Percentiles rank a stretch among this genome's conserved stretches.
Evolutionary conservation across 169 alveolate genomes (phyloP).

Genomic region (Plasmodium coatneyi): DNA sequence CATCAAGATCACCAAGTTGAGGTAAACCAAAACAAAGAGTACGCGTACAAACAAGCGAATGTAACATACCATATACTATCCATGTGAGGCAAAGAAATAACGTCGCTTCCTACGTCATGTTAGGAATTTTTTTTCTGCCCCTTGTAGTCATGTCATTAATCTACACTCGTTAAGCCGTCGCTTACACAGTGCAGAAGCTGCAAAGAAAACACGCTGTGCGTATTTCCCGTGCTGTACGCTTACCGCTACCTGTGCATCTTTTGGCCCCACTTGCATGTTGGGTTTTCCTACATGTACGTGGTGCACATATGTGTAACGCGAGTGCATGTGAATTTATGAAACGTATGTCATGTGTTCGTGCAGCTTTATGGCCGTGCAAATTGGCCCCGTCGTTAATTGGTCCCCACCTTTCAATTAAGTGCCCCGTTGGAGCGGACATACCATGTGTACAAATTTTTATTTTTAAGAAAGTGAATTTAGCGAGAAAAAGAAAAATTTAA

Average conservation of each 20-base stretch:
- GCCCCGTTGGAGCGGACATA: not conserved
- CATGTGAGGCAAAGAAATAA: not conserved
- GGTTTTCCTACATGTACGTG: not conserved
- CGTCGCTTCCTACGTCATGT: not conserved
- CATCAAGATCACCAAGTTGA: not conserved
- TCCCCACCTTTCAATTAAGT: not conserved
- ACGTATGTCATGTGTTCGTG: not conserved
- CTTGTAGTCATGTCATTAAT: not conserved
- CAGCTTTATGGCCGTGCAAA: not conserved
- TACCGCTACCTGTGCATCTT: not conserved
- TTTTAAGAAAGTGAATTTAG: not conserved
- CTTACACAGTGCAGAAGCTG: not conserved
- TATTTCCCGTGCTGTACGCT: not conserved
- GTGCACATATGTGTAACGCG: not conserved
- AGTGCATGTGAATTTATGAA: not conserved
- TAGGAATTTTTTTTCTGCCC: not conserved
- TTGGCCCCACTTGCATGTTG: not conserved
- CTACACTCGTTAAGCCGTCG: not conserved
- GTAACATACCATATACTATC: not conserved
- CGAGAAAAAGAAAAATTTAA: not conserved
- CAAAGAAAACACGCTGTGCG: not conserved
- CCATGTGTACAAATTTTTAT: not conserved
- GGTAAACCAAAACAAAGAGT: not conserved
- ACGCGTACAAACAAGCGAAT: not conserved
- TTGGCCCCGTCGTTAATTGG: not conserved